Percentiles rank a stretch among this genome's conserved stretches.
phyloP scores from a whole-genome alignment of 75 land plant species.

The Chamaecyparis obtusa region DNA sequence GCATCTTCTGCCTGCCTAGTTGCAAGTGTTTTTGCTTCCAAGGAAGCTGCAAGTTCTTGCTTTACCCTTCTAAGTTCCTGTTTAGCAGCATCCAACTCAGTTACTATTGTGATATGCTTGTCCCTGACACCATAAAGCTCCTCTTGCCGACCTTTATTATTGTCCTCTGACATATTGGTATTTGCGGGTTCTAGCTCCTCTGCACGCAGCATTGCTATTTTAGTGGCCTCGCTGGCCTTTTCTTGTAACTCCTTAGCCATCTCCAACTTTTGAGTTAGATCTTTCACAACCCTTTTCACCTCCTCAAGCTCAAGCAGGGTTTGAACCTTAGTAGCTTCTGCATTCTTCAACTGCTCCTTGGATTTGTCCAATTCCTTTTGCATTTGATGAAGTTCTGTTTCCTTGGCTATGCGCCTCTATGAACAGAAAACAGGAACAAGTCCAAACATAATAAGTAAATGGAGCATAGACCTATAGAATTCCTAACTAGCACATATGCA shows the following conservation, averaged over 20 bases:
- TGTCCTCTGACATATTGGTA: conserved; percentile 7
- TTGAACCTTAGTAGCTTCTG: conserved; percentile 54
- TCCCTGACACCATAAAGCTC: conserved; percentile 44
- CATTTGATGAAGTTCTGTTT: conserved; percentile 60
- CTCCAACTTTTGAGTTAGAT: conserved; percentile 39
- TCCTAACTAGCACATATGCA: background rate
- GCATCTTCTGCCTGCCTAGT: conserved; percentile 42
- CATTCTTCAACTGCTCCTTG: conserved; percentile 56
- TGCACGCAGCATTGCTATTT: conserved; percentile 34
- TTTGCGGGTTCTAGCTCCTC: conserved; percentile 40
- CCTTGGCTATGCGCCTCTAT: conserved; percentile 58
- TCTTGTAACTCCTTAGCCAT: conserved; percentile 39
- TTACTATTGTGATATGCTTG: conserved; percentile 23
- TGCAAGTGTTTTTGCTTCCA: conserved; percentile 42
- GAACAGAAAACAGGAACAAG: conserved; percentile 5
- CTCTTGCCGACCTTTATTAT: conserved; percentile 19
- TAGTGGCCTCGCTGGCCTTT: conserved; percentile 32
- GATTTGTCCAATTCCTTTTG: conserved; percentile 61
- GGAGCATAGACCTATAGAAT: background rate
- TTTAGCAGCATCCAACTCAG: conserved; percentile 61
- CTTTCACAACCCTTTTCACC: conserved; percentile 49
- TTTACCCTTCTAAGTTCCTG: conserved; percentile 49
- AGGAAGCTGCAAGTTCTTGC: conserved; percentile 46
- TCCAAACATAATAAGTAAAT: background rate
- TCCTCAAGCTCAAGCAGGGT: conserved; percentile 65